These are phyloP conservation scores for Eragrostis tef DNA, from an alignment of 202 grass and related monocot species.

Conservation along the genomic window DNA sequence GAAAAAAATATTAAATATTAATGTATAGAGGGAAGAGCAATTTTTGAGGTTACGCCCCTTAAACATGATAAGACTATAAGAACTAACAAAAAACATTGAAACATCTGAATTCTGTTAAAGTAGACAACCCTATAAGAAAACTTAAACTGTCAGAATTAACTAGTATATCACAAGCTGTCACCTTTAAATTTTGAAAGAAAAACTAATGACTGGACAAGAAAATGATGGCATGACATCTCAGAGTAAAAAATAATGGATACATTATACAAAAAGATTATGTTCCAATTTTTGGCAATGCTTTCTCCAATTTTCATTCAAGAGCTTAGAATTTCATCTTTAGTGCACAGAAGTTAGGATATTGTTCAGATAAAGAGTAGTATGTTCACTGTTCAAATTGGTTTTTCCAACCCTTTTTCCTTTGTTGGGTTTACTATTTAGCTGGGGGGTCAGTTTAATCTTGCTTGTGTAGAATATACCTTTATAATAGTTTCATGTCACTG, in stretches of 20 bases:
- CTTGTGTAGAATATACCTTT: constrained; percentile 3
- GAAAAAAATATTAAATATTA: constrained; percentile 16
- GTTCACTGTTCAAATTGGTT: background rate
- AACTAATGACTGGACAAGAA: too few relatives aligned
- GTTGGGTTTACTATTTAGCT: too few relatives aligned
- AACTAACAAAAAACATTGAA: background rate
- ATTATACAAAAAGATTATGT: too few relatives aligned
- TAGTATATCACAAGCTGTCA: background rate
- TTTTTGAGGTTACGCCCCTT: background rate
- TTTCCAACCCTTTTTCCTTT: background rate
- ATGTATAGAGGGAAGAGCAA: constrained; percentile 32
- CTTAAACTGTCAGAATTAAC: background rate
- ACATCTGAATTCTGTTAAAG: background rate
- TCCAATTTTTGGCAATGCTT: background rate
- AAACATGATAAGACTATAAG: background rate
- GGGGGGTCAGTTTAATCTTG: constrained; percentile 7
- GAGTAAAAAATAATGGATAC: background rate
- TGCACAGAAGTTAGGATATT: constrained; percentile 10
- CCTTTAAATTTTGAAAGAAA: background rate
- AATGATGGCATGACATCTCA: background rate
- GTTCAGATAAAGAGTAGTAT: background rate
- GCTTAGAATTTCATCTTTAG: constrained; percentile 20
- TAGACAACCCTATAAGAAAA: constrained; percentile 7
- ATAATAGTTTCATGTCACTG: constrained; percentile 30
- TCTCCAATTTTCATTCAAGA: background rate